Evolutionary conservation across 2,329 filamentous ascomycete species (phyloP), one percentile per base, ranked within the genome.

Genomic region (Ceratocystis harringtonii): DNA sequence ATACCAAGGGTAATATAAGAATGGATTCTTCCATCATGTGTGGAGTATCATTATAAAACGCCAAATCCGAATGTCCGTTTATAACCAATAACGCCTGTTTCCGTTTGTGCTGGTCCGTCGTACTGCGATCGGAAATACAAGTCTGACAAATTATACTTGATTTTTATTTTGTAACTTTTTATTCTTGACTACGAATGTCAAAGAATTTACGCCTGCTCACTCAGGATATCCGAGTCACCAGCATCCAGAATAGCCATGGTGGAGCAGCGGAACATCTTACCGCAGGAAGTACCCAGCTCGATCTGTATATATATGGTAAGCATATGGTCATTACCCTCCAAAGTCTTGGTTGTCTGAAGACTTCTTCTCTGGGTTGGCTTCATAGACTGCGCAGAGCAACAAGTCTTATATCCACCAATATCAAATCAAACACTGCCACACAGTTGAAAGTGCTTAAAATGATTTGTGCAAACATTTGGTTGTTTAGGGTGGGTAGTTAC

Each of bases 191-290:
- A 63, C 28, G 52, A 30, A 45, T 30, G 62, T 63, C 52, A 19
- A 65, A 41, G 58, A 63, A 65, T 67, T 67, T 67, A 67, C 62
- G 58, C 66, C 77, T 86, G 85, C 78, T 90, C 86, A 79, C 81
- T 87, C 73, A 99, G 85, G 79, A 99, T 99, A 80, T 99, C 94
- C 72, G 90, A 96, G 86, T 97, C 89, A 86, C 92, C 94, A 77
- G 92, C 91, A 80, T 99, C 94, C 72, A 97, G 82, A 76, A 97
- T 88, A 73, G 92, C 87, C 89, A 99, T 95, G 79, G 92, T 96
- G 72, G 90, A 92, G 86, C 90, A 95, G 73, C 91, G 86, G 88
- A 95, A 99, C 76, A 99, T 88, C 84, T 97, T 97, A 84, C 94
- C 94, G 82, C 92, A 96, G 73, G 91, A 92, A 76, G 92, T 97